Conservation (phyloP, 805 yeast species). For the Lachancea waltii region DNA sequence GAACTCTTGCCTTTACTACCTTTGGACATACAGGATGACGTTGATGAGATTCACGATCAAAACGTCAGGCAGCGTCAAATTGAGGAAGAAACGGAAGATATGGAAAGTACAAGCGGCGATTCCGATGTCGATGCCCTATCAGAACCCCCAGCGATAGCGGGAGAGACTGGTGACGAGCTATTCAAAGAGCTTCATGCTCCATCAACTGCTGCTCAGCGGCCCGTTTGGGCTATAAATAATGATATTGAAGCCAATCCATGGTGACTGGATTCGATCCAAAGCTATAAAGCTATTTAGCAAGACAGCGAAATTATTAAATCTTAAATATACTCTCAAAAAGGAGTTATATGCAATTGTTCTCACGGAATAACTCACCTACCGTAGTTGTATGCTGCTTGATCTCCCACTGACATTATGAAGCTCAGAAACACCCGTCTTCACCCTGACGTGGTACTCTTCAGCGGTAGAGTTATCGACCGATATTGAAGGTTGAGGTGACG, state of each 20-base stretch:
- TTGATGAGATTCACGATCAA: conserved; percentile 59
- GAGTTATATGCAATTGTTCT: too few species aligned
- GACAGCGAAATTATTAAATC: too few species aligned
- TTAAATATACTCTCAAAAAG: too few species aligned
- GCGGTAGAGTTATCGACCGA: background rate
- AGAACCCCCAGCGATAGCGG: conserved; percentile 38
- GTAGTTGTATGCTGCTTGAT: conserved; percentile 21
- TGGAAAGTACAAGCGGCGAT: conserved; percentile 12
- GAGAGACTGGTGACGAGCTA: conserved; percentile 44
- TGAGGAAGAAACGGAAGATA: conserved; percentile 13
- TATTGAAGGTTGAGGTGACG: conserved; percentile 1
- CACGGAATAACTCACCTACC: too few species aligned
- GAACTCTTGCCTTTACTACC: conserved; percentile 70
- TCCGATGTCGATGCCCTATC: conserved; percentile 11
- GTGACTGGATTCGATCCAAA: too few species aligned
- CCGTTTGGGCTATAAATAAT: conserved; percentile 44
- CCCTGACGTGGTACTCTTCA: conserved; percentile 38
- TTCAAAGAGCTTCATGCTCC: conserved; percentile 73
- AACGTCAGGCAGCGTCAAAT: conserved; percentile 21
- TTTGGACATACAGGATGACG: conserved; percentile 56
- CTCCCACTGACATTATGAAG: conserved; percentile 39
- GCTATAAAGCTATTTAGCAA: too few species aligned
- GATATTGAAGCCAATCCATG: conserved; percentile 66
- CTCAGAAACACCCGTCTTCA: conserved; percentile 36
- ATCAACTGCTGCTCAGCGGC: conserved; percentile 32